Evolutionary conservation across 352 stramenopile species (phyloP), one percentile per base, ranked within the genome.

Genomic region (Globisporangium middletonii): DNA sequence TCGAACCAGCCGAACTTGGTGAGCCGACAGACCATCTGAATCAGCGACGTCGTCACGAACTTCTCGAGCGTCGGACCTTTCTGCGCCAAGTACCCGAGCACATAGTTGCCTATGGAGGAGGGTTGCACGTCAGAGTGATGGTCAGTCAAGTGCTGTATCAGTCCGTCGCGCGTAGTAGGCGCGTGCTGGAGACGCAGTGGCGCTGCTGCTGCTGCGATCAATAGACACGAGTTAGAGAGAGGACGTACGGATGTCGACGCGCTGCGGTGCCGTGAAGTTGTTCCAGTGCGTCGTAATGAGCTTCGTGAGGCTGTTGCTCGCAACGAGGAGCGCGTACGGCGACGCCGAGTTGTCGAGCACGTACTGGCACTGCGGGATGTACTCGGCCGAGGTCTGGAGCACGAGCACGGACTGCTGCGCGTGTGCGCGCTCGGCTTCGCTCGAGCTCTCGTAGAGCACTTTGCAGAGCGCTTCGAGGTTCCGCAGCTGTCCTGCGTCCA

Each of bases 1-100:
- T 99, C 96, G 65, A 99, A 99, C 97, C 97, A 99, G n/a, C 96
- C 96, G 52, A 99, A 92, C 79, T 99, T 99, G 60, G 96, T 99
- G 52, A 99, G 92, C 16, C 97, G 92, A 71, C 96, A 99, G 12
- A 99, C 87, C 64, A 99, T 89, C 69, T 99, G 96, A 59, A 99
- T 98, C 26, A 99, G 78, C 60, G 84, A 92, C 18, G 88, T 94
- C 6, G 88, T 94, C 53, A 99, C 96, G 69, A 98, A 99, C 61
- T 93, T 94, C 69, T 98, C 88, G 37, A 99, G 68, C 4, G 70
- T 90, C 12, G 94, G 93, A 1, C 96, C 96, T 43, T 99, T 97
- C 64, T 97, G 96, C 6, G 93, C 96, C 53, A 99, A 73, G 74
- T 99, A 99, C 27, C 80, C 86, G 26, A 99, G 77, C 33, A 99